Evolutionary conservation across 495 filamentous ascomycete species (phyloP), one percentile per base, ranked within the genome.

Genomic region (Patellaria atrata): DNA sequence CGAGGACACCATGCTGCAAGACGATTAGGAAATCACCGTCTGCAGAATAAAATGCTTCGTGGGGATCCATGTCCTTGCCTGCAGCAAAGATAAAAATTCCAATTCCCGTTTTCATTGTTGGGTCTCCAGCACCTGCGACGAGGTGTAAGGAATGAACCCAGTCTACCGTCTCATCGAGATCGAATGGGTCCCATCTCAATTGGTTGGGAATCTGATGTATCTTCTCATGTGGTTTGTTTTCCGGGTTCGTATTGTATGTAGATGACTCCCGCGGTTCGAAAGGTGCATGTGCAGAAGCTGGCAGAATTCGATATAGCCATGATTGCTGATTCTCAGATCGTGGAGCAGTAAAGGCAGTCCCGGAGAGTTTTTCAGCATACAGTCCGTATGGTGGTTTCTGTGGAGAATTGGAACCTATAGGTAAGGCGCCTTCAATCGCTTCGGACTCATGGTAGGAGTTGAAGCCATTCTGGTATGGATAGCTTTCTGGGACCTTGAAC

Each of bases 281-380:
- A 31, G 79, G 70, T 37, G 72, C 69, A 48, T 94, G 86, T 4
- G 83, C 69, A 25, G 82, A 83, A 0, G 81, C 70, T 22, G 86
- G 86, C 18, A 93, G 63, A 40, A 92, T 82, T 8, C 86, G 72
- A 54, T 94, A 93, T n/a, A 93, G 73, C 86, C 86, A 94, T 23
- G 85, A 70, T 50, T 93, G 86, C 53, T 77, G 73, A 60, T 92
- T 94, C 52, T 89, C 80, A 56, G 77, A 70, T 12, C 86, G 71
- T 0, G 86, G 86, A 4, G 85, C 82, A 17, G 86, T 94, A 53
- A 94, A 94, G 23, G 86, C 77, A 5, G 86, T 92, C 11, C 86
- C 86, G 1, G 86, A 93, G 18, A 94, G 71, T 67, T 93, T 93
- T 56, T 94, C 86, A 30, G 82, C 70, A 54, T 93, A 94, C 24